phyloP scores from a whole-genome alignment of 352 stramenopile genomes.

The Phytophthora hibernalis region DNA sequence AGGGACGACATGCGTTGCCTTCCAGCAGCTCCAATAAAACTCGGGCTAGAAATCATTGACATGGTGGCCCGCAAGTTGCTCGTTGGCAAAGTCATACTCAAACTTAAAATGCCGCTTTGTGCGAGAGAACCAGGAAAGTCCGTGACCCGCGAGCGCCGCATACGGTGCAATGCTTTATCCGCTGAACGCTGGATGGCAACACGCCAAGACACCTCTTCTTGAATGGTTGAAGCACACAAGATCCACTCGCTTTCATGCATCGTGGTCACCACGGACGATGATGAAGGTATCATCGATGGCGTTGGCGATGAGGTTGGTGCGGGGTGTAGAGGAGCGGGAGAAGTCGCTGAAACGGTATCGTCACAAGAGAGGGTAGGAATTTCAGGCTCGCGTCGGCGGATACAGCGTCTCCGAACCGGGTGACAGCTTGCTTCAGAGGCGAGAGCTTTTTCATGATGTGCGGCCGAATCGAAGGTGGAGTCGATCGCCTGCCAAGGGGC shows the following conservation, averaged over 20 bases:
- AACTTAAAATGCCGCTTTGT: slow-evolving; percentile 47
- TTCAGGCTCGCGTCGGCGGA: slow-evolving; percentile 40
- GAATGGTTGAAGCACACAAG: slow-evolving; percentile 64
- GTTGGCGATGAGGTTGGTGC: slow-evolving; percentile 23
- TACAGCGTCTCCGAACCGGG: slow-evolving; percentile 54
- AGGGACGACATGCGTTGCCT: slow-evolving; percentile 43
- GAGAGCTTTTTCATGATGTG: slow-evolving; percentile 61
- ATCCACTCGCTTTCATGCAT: slow-evolving; percentile 68
- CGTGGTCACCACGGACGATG: slow-evolving; percentile 10
- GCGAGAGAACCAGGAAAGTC: slow-evolving; percentile 60
- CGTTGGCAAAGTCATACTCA: slow-evolving; percentile 37
- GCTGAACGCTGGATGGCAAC: slow-evolving; percentile 72
- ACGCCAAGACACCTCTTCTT: slow-evolving; percentile 74
- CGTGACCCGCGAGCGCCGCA: slow-evolving; percentile 65
- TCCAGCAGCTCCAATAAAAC: slow-evolving; percentile 16
- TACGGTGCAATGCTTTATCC: slow-evolving; percentile 68
- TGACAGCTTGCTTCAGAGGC: slow-evolving; percentile 68
- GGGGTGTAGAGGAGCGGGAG: slow-evolving; percentile 13
- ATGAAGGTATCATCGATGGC: slow-evolving; percentile 24
- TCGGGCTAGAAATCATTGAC: slow-evolving; percentile 27
- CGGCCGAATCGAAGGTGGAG: slow-evolving; percentile 25
- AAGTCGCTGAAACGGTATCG: slow-evolving; percentile 4
- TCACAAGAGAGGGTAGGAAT: slow-evolving; percentile 3
- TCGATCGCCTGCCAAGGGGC: slow-evolving; percentile 25
- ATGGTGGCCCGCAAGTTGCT: slow-evolving; percentile 34